These are phyloP conservation scores for Amanita thiersii DNA, from an alignment of 768 basidiomycete genomes.

Conservation along the genomic window DNA sequence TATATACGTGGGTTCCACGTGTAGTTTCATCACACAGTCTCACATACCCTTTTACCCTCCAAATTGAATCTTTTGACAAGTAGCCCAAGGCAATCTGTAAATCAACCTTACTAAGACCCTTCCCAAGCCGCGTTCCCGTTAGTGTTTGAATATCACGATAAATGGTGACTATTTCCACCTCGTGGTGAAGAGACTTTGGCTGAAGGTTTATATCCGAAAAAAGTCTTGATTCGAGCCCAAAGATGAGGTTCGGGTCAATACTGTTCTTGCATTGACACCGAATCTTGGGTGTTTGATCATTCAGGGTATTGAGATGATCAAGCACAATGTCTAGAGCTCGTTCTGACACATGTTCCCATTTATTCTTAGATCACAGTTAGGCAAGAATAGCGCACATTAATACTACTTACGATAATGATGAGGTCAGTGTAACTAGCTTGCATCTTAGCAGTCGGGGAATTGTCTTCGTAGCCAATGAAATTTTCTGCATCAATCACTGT, in stretches of 20 bases:
- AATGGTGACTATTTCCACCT: constrained; percentile 77
- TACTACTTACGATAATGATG: constrained; percentile 62
- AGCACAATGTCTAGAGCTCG: constrained; percentile 73
- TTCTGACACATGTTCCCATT: constrained; percentile 83
- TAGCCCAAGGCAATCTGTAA: constrained; percentile 39
- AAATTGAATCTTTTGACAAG: constrained; percentile 63
- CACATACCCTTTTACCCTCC: constrained; percentile 86
- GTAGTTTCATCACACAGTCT: constrained; percentile 29
- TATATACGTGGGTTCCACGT: constrained; percentile 24
- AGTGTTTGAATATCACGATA: constrained; percentile 19
- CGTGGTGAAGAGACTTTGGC: constrained; percentile 51
- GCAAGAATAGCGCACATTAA: not conserved
- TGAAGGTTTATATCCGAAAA: constrained; percentile 31
- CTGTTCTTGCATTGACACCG: constrained; percentile 54
- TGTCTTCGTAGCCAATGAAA: constrained; percentile 89
- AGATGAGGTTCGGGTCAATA: constrained; percentile 72
- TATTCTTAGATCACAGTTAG: constrained; percentile 47
- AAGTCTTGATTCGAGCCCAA: constrained; percentile 84
- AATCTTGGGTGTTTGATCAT: constrained; percentile 85
- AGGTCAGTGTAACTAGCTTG: constrained; percentile 94
- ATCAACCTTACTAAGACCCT: constrained; percentile 23
- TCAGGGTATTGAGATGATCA: constrained; percentile 84
- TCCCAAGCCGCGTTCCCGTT: constrained; percentile 11
- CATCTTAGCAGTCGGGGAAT: constrained; percentile 86
- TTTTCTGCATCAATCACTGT: constrained; percentile 92